Base-by-base conservation (phyloP, 768 basidiomycete genomes). In the Saitozyma sp. region DNA sequence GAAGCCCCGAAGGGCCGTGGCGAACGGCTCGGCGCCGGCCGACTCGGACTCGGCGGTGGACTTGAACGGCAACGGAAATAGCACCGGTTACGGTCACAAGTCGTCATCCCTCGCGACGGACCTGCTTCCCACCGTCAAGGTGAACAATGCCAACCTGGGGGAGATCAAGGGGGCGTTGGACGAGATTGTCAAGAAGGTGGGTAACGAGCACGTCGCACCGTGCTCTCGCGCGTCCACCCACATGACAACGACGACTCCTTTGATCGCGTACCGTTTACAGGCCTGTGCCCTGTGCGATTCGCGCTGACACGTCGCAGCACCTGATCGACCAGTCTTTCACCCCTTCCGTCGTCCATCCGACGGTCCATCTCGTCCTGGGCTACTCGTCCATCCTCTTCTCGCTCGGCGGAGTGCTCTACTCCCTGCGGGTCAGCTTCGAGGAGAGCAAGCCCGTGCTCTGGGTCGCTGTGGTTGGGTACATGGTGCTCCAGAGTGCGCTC, bases 351-450 rank as follows among this genome's bases (percentile, higher is more conserved):
- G 82, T 86, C 49, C 92, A 97, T 70, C 92, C 91, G 1, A 93
- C 96, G 74, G 87, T 96, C 10, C 87, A 91, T 54, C 84, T 98
- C 49, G 86, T 82, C 0, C 83, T 97, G 11, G 95, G 95, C 38
- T 97, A 92, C 89, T 81, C 87, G 14, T 86, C 89, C 64, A 89
- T 92, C 52, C 84, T 92, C 62, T 84, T 94, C 14, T 91, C 93
- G 19, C 85, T 84, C 50, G 88, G 85, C 11, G 91, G 91, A 38
- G 89, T 88, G 41, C 82, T 91, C 49, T 95, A 95, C 72, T 90
- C 91, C 41, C 92, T 88, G 80, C 88, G 89, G 72, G 82, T 88
- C 50, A 89, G 90, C n/a, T 98, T 95, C 77, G 90, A 95, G 78
- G 85, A 88, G 77, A 86, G 89, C 64, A 95, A 96, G 80, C 84